phyloP scores from a whole-genome alignment of 2,329 filamentous ascomycete species.

The Penicillium griseofulvum region DNA sequence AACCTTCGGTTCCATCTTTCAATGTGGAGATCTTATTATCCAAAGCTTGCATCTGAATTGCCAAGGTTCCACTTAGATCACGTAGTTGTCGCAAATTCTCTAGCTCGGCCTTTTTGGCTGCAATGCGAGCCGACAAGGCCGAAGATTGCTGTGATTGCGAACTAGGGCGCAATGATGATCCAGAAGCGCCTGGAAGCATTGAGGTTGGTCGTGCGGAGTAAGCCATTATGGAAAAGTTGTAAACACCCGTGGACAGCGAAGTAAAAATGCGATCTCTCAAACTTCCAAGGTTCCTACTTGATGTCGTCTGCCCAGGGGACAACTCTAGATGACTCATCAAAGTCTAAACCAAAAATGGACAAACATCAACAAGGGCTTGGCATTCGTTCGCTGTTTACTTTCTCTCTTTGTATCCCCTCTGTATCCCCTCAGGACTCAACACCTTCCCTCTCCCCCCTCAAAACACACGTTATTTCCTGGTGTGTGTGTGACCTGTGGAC shows the following conservation, averaged over 20 bases:
- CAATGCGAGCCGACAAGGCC: slow-evolving; percentile 59
- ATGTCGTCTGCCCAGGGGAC: not conserved
- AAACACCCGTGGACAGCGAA: not conserved
- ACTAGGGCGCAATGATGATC: slow-evolving; percentile 29
- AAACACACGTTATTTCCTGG: not conserved
- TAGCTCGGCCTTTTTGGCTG: slow-evolving; percentile 62
- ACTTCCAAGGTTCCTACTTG: not conserved
- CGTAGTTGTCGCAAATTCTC: slow-evolving; percentile 62
- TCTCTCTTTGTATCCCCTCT: not conserved
- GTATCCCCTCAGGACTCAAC: not conserved
- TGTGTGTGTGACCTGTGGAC: not conserved
- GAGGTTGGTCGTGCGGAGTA: slow-evolving; percentile 37
- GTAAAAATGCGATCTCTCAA: not conserved
- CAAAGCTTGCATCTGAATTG: slow-evolving; percentile 61
- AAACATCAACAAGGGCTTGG: slow-evolving; percentile 40
- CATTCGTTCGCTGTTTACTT: slow-evolving; percentile 7
- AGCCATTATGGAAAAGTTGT: slow-evolving; percentile 30
- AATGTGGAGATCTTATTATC: slow-evolving; percentile 61
- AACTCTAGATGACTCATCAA: slow-evolving; percentile 10
- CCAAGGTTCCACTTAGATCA: slow-evolving; percentile 60
- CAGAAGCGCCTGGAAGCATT: slow-evolving; percentile 29
- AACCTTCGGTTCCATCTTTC: slow-evolving; percentile 62
- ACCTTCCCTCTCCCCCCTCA: too few species aligned
- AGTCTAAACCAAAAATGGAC: slow-evolving; percentile 32
- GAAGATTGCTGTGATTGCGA: slow-evolving; percentile 51